A percentile compares a stretch with the other conserved stretches of the same genome.
Conservation (phyloP, 768 basidiomycete species). For the Rhodocollybia butyracea region DNA sequence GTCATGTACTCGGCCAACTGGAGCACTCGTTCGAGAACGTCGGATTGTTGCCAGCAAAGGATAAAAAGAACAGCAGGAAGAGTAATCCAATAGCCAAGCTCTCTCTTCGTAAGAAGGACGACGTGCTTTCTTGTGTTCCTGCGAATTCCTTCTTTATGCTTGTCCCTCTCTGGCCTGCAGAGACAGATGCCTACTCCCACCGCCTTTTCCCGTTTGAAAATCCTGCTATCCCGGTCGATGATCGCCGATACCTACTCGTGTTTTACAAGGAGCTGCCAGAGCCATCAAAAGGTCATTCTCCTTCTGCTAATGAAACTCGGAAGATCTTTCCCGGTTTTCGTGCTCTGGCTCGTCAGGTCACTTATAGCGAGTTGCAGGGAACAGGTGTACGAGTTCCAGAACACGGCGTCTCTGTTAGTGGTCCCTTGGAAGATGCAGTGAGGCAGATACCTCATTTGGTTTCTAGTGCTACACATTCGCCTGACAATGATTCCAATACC, state of each 20-base stretch:
- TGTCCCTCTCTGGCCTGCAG: slow-evolving; percentile 7
- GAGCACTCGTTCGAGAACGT: slow-evolving; percentile 8
- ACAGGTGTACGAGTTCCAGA: slow-evolving; percentile 48
- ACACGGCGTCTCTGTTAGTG: slow-evolving; percentile 41
- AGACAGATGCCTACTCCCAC: slow-evolving; percentile 6
- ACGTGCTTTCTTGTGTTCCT: slow-evolving; percentile 1
- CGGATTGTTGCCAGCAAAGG: slow-evolving; percentile 1
- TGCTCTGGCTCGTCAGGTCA: slow-evolving; percentile 48
- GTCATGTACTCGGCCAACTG: background rate
- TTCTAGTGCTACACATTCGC: background rate
- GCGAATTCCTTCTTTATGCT: slow-evolving; percentile 6
- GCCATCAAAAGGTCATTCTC: background rate
- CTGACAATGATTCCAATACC: slow-evolving; percentile 10
- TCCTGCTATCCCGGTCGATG: background rate
- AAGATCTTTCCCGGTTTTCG: slow-evolving; percentile 41
- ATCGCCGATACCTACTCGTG: background rate
- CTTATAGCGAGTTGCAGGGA: slow-evolving; percentile 44
- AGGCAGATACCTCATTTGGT: slow-evolving; percentile 10
- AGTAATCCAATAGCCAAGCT: background rate
- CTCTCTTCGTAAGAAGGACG: background rate
- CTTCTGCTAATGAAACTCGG: background rate
- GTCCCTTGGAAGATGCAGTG: slow-evolving; percentile 30
- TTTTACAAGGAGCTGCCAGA: background rate
- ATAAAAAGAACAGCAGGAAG: background rate
- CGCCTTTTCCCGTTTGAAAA: background rate